phyloP scores from a whole-genome alignment of 371 early-diverging fungal species.

The Lichtheimia ornata region DNA sequence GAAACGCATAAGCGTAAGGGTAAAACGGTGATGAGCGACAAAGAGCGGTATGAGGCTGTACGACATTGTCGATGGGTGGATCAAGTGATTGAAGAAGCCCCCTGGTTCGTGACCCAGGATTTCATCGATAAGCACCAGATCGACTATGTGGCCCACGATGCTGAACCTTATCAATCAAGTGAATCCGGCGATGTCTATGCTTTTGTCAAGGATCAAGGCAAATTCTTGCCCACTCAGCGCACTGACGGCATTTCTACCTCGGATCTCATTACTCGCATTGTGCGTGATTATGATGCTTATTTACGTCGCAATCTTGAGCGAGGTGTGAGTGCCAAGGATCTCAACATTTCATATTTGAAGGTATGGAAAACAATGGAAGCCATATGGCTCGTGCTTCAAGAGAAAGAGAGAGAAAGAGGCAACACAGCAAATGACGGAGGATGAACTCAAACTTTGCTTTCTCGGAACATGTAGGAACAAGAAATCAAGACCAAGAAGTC shows the following conservation, averaged over 20 bases:
- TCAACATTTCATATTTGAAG: slow-evolving; percentile 88
- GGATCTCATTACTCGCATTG: slow-evolving; percentile 94
- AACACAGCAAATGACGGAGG: background rate
- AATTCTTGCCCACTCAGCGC: slow-evolving; percentile 89
- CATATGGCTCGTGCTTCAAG: background rate
- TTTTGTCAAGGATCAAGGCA: slow-evolving; percentile 86
- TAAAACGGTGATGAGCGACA: slow-evolving; percentile 88
- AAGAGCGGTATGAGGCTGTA: slow-evolving; percentile 88
- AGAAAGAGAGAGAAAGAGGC: too few relatives aligned
- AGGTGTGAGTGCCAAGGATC: slow-evolving; percentile 89
- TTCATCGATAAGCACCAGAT: slow-evolving; percentile 89
- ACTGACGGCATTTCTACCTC: slow-evolving; percentile 96
- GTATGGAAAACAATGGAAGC: slow-evolving; percentile 26
- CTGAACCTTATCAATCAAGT: slow-evolving; percentile 84
- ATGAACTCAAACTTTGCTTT: background rate
- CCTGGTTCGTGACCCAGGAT: slow-evolving; percentile 89
- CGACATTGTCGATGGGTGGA: slow-evolving; percentile 97
- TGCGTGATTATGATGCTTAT: slow-evolving; percentile 94
- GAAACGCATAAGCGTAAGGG: slow-evolving; percentile 90
- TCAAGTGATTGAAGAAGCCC: slow-evolving; percentile 87
- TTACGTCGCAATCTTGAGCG: slow-evolving; percentile 91
- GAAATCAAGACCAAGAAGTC: slow-evolving; percentile 77
- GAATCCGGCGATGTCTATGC: slow-evolving; percentile 93
- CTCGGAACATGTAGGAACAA: slow-evolving; percentile 53
- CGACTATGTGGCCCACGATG: slow-evolving; percentile 99